Evolutionary conservation across 1,284 basidiomycete genomes (phyloP).

Genomic region (Ustilago nuda): DNA sequence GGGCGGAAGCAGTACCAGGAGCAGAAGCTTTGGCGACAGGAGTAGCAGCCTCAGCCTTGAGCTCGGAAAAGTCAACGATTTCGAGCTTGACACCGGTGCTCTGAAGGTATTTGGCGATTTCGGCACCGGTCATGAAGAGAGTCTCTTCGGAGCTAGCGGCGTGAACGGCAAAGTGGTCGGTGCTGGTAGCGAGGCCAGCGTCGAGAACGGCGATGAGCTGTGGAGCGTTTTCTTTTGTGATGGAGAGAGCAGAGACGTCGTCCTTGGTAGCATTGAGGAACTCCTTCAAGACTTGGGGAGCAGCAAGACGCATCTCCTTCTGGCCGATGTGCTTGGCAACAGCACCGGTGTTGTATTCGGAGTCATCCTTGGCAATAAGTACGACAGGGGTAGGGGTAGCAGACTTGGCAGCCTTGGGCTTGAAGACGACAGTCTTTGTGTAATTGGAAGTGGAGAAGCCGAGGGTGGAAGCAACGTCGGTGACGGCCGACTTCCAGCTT

Average conservation of each 20-base stretch:
- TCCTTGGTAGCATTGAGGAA: conserved; percentile 88
- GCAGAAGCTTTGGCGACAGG: conserved; percentile 43
- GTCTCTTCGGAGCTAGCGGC: conserved; percentile 63
- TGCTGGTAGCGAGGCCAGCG: conserved; percentile 52
- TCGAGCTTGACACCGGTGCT: conserved; percentile 63
- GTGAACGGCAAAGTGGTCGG: conserved; percentile 59
- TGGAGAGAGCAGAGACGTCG: conserved; percentile 72
- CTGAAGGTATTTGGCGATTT: conserved; percentile 60
- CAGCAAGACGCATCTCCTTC: conserved; percentile 90
- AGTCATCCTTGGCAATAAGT: conserved; percentile 84
- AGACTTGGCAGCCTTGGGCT: conserved; percentile 89
- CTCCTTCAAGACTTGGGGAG: conserved; percentile 85
- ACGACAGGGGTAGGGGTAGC: conserved; percentile 86
- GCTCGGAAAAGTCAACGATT: conserved; percentile 57
- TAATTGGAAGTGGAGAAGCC: conserved; percentile 38
- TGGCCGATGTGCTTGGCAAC: conserved; percentile 85
- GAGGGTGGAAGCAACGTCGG: conserved; percentile 43
- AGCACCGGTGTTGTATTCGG: conserved; percentile 76
- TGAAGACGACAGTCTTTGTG: conserved; percentile 84
- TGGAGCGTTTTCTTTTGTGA: conserved; percentile 57
- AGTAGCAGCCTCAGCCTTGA: conserved; percentile 50
- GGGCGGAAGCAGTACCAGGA: conserved; percentile 40
- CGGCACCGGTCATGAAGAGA: conserved; percentile 62
- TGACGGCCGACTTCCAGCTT: conserved; percentile 50
- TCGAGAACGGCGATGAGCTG: conserved; percentile 60